These are phyloP conservation scores for Pholiota molesta DNA, from an alignment of 768 basidiomycete genomes.

Conservation along the genomic window DNA sequence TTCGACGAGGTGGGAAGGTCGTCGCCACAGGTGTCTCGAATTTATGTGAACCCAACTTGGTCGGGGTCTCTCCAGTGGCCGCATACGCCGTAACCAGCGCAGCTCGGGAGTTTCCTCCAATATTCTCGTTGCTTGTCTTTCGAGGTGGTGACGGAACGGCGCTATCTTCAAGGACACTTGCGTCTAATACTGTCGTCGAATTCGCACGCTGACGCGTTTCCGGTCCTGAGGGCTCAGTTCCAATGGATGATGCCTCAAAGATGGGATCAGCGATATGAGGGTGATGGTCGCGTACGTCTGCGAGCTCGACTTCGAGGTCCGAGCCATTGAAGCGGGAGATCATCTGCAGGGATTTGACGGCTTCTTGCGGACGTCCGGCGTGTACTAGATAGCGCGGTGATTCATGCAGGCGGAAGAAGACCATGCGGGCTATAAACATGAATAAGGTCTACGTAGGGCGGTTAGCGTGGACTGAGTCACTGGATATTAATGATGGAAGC, in stretches of 20 bases:
- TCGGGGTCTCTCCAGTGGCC: slow-evolving; percentile 34
- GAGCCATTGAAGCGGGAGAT: slow-evolving; percentile 90
- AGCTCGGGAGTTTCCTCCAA: slow-evolving; percentile 8
- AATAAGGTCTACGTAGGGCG: slow-evolving; percentile 63
- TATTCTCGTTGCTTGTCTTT: slow-evolving; percentile 5
- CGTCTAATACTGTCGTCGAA: slow-evolving; percentile 38
- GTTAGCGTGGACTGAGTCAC: slow-evolving; percentile 6
- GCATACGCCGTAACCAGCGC: slow-evolving; percentile 33
- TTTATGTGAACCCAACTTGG: slow-evolving; percentile 30
- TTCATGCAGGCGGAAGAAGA: slow-evolving; percentile 92
- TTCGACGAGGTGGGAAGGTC: background rate
- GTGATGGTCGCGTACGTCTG: slow-evolving; percentile 65
- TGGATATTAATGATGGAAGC: slow-evolving; percentile 1
- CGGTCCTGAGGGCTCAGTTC: background rate
- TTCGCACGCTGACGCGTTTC: slow-evolving; percentile 24
- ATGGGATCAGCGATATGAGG: slow-evolving; percentile 5
- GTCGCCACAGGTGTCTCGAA: slow-evolving; percentile 28
- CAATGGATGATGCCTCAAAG: background rate
- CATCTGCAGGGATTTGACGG: slow-evolving; percentile 77
- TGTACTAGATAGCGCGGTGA: slow-evolving; percentile 93
- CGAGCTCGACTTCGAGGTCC: slow-evolving; percentile 62
- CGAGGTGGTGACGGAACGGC: background rate
- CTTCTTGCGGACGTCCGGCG: slow-evolving; percentile 83
- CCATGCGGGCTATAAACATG: slow-evolving; percentile 87
- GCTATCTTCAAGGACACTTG: slow-evolving; percentile 31